These are phyloP conservation scores for Colletotrichum chrysophilum DNA, from an alignment of 2,329 filamentous ascomycete genomes.

Conservation along the genomic window DNA sequence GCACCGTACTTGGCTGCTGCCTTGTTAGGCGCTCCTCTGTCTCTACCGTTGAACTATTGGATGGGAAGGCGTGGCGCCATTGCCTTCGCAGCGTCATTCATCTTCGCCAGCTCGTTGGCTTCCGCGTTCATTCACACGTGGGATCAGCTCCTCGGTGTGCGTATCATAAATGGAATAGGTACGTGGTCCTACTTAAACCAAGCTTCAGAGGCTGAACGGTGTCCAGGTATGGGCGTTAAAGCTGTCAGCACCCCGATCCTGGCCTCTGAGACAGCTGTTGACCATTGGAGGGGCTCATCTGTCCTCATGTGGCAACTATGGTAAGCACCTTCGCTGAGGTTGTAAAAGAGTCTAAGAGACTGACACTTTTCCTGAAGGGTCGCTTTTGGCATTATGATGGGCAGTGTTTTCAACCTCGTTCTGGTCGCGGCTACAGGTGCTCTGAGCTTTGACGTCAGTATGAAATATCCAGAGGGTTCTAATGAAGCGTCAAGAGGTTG, in stretches of 20 bases:
- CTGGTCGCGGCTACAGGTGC: not conserved
- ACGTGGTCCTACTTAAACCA: not conserved
- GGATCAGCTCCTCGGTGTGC: not conserved
- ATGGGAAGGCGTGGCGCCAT: not conserved
- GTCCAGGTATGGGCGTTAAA: not conserved
- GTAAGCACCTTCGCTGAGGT: not conserved
- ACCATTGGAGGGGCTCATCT: not conserved
- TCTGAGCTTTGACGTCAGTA: not conserved
- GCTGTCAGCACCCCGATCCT: not conserved
- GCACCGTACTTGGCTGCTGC: not conserved
- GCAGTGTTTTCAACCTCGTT: not conserved
- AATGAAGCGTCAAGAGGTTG: not conserved
- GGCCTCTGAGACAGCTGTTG: not conserved
- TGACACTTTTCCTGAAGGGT: not conserved
- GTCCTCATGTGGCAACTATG: not conserved
- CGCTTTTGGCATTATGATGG: not conserved
- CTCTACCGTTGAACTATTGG: not conserved
- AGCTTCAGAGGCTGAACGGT: not conserved
- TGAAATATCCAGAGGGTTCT: not conserved
- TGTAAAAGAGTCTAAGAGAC: not conserved
- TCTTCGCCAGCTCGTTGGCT: not conserved
- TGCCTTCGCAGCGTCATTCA: not conserved
- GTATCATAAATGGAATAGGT: not conserved
- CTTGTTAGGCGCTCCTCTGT: not conserved
- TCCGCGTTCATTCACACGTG: not conserved